Evolutionary conservation across 2,329 filamentous ascomycete genomes (phyloP), one percentile per base, ranked within the genome.

Genomic region (Clarireedia homoeocarpa): DNA sequence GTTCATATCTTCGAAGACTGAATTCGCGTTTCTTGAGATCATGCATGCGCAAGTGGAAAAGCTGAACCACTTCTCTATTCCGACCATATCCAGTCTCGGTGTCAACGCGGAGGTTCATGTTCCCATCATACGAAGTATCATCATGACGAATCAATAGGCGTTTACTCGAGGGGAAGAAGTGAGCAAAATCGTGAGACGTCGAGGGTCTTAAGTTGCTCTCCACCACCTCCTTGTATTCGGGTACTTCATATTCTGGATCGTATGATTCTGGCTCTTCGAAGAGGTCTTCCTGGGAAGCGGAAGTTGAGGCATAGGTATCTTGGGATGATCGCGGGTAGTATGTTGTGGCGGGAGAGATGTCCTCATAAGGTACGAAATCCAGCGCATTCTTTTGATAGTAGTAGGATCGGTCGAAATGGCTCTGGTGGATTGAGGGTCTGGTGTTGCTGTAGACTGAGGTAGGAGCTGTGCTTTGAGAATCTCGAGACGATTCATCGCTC

Each of bases 1-100:
- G 84, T 71, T 89, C 94, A 72, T 99, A 97, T 48, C 92, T 84
- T 30, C 92, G 85, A 27, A 97, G 78, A 1, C 91, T 96, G 72
- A 96, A 96, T 59, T 95, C 88, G 50, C 94, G 83, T 63, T 84
- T 84, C 66, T 84, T 85, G 55, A 97, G 75, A 71, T 97, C 90
- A 70, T 96, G 86, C 90, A 99, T 96, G 66, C 91, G 88, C 58
- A 97, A 77, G 71, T 99, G 92, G 73, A 96, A 97, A 48, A 99
- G 84, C 69, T 85, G 82, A 10, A 83, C 73, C 5, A 84, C 89
- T 65, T 83, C 83, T 60, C 84, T 81, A 61, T 81, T 81, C 34
- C 49, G 46, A 10, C 54, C 55, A 26, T 79, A 78, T 26, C 75
- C 73, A 47, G 89, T 81, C 60, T 88, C 77, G 5, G 89, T 92